Conservation (phyloP, 176 grass and related monocot species). For the Oryza meyeriana region DNA sequence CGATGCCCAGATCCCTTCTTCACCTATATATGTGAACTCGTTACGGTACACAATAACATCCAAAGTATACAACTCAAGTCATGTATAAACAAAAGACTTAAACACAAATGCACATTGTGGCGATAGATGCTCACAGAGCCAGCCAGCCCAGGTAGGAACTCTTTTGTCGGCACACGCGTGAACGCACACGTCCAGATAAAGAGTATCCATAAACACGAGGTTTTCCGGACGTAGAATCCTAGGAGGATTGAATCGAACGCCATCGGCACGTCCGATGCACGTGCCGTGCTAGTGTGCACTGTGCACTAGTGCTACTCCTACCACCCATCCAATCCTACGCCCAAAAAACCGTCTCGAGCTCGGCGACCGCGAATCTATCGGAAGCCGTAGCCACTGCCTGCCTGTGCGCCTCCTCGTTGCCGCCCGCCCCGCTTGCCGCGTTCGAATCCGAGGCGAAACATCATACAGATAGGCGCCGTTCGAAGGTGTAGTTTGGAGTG, state of each 20-base stretch:
- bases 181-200: constrained; percentile 1
- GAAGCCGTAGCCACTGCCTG: neutral
- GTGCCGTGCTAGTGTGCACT: neutral
- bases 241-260: neutral
- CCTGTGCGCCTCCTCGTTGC: neutral
- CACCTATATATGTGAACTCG: no score
- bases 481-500: no score
- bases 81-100: no score
- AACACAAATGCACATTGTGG: neutral
- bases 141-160: neutral
- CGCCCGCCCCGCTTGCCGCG: neutral
- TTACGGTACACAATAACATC: no score
- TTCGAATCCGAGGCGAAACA: neutral
- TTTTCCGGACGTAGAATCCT: neutral
- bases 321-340: neutral
- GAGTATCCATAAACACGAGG: neutral
- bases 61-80: neutral
- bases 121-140: neutral
- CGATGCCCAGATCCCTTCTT: no score
- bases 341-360: neutral
- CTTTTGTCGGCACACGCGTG: neutral
- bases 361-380: neutral
- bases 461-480: neutral
- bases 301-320: neutral
- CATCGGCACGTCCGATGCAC: neutral